phyloP scores from a whole-genome alignment of 306 rosid species.

The Prunus dulcis region DNA sequence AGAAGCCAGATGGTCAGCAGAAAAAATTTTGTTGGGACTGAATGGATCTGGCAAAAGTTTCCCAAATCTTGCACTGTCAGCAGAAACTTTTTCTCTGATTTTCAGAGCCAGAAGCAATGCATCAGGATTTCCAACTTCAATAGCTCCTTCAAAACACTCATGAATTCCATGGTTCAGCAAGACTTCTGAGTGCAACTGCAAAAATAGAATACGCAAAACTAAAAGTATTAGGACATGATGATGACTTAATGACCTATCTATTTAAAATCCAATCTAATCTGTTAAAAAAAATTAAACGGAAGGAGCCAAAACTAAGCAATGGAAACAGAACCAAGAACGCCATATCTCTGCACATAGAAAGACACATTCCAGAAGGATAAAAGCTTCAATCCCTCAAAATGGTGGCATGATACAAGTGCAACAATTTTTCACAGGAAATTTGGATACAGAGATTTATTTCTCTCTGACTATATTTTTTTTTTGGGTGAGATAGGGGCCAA shows the following conservation, averaged over 20 bases:
- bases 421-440: not conserved
- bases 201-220: conserved; percentile 8
- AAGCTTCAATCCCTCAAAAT: not conserved
- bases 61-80: conserved; percentile 47
- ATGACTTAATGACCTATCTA: not conserved
- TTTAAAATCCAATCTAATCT: not conserved
- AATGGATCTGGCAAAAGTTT: conserved; percentile 74
- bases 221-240: not conserved
- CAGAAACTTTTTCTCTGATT: conserved; percentile 44
- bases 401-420: not conserved
- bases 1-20: conserved; percentile 59
- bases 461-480: not conserved
- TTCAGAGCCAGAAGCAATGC: conserved; percentile 78
- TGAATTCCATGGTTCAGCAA: conserved; percentile 54
- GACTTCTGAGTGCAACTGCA: conserved; percentile 65
- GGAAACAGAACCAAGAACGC: not conserved
- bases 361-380: not conserved
- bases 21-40: conserved; percentile 54
- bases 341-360: not conserved
- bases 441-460: not conserved
- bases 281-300: not conserved
- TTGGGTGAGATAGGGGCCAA: too few species aligned
- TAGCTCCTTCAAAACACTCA: conserved; percentile 82
- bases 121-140: conserved; percentile 82
- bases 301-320: not conserved